These are phyloP conservation scores for Emergomyces pasteurianus DNA, from an alignment of 2,329 filamentous ascomycete species.

Conservation along the genomic window DNA sequence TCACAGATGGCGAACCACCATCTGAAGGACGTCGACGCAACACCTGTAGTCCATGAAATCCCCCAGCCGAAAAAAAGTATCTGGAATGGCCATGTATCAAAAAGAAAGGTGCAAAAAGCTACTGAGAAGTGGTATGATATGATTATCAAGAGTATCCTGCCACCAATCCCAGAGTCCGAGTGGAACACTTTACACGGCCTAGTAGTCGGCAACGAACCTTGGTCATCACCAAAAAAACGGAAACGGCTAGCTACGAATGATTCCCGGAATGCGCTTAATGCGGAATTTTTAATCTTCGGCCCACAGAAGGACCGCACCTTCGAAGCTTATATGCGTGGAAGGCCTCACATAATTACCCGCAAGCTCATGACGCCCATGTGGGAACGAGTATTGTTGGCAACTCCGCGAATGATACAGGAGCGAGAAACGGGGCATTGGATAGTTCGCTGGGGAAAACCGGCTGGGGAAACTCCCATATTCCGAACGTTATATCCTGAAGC, in stretches of 20 bases:
- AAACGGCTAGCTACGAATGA: conserved; percentile 4
- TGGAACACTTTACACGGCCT: conserved; percentile 23
- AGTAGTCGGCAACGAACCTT: conserved; percentile 21
- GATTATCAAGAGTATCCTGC: conserved; percentile 21
- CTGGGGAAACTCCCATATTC: background rate
- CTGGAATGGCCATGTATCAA: conserved; percentile 24
- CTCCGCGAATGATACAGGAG: conserved; percentile 21
- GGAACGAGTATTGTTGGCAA: conserved; percentile 23
- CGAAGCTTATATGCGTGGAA: conserved; percentile 20
- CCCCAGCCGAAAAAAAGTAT: conserved; percentile 24
- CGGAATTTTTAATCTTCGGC: conserved; percentile 24
- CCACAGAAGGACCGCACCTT: conserved; percentile 28
- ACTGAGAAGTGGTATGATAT: conserved; percentile 27
- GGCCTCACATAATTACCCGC: conserved; percentile 29
- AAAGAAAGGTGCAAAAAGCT: conserved; percentile 23
- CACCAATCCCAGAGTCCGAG: conserved; percentile 29
- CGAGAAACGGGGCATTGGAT: conserved; percentile 12
- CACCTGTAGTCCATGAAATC: conserved; percentile 4
- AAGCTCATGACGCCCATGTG: conserved; percentile 29
- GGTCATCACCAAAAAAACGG: conserved; percentile 20
- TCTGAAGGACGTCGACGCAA: conserved; percentile 13
- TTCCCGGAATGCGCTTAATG: conserved; percentile 9
- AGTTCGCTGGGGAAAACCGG: conserved; percentile 21
- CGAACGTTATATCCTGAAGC: conserved; percentile 7
- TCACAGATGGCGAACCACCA: conserved; percentile 21